Evolutionary conservation across 345 rosid species (phyloP), one percentile per base, ranked within the genome.

Genomic region (Bruguiera gymnorhiza): DNA sequence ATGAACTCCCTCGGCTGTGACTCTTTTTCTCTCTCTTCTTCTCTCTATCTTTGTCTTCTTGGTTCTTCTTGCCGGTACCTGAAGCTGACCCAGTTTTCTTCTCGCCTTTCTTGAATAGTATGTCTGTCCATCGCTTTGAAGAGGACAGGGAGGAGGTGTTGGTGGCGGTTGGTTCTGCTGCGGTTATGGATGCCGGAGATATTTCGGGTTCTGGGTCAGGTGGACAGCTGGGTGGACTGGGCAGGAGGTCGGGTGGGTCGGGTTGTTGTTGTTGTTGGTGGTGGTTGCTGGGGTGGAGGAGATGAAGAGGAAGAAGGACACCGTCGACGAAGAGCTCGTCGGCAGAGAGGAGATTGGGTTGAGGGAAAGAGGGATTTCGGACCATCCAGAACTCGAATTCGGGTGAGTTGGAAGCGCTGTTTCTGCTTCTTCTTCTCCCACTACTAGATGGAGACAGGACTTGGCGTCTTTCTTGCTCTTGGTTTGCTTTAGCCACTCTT

Each of bases 321-420:
- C 97, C 97, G 65, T 82, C 87, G 74, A 82, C 77, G 24, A 90
- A 90, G 79, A 90, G 92, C 63, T 88, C 82, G 67, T 90, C 93
- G n/a, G 97, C 97, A 60, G 93, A 79, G 53, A 79, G 75, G 46
- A 88, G 85, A 65, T 84, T 79, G 23, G 88, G 77, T 0, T 75
- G 83, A 16, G 90, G 78, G 4, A 65, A 73, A 30, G 86, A 76
- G 11, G 91, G 82, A 75, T 85, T 84, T 4, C 83, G 76, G 34
- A 85, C 67, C 85, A 71, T 83, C 87, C 91, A 85, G 76, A 88
- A 90, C 84, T 90, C 92, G 67, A 90, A 90, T 69, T 90, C 97
- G 5, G 93, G 93, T 0, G 93, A 83, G 59, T 73, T 75, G 6
- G 81, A 65, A 59, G n/a, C 72, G 78, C 58, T 72, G 77, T 60